Base-by-base conservation (phyloP, 2,329 filamentous ascomycete species). In the Ceratocystis huliohia region DNA sequence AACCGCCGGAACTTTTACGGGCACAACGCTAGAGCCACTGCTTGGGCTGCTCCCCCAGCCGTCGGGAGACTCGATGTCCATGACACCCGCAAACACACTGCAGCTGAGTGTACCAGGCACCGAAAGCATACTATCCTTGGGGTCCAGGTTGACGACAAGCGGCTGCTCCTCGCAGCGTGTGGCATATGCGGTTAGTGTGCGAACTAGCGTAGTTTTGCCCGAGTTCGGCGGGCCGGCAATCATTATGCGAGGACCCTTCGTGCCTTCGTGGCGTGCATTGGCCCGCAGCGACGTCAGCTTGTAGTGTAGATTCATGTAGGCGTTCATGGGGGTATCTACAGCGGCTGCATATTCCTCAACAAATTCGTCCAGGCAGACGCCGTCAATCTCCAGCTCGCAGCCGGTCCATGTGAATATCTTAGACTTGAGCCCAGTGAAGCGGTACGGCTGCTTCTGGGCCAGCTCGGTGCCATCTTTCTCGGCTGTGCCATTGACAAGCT, bases 381-480 rank as follows among this genome's bases (percentile, higher is more conserved):
- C 86, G 56, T 81, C 84, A 68, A 96, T 81, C 75, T 96, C 89
- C 68, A 99, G 78, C 65, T 85, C 85, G 76, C 91, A 96, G 71
- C 94, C 93, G 73, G 93, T 86, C 88, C 91, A 96, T 63, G 92
- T 96, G 75, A 89, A 89, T 72, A 99, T 88, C 69, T 93, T 92
- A 67, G 89, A 88, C 78, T 95, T 95, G 70, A 83, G 84, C 66
- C 90, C 89, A 59, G 83, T 82, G 75, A 99, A 93, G 41, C 81
- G 86, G 78, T 97, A 97, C 8, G 84, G 81, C 64, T 88, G 88
- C 66, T 88, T 88, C 8, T 84, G 82, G 10, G 91, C 91, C 56
- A 99, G 87, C 77, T 99, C 94, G 66, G 93, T 92, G 73, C 94
- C 94, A 74, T 97, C 96, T 73, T 96, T 85, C 76, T 99, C 94